These are phyloP conservation scores for Sclerotinia borealis DNA, from an alignment of 2,329 filamentous ascomycete genomes.

Conservation along the genomic window DNA sequence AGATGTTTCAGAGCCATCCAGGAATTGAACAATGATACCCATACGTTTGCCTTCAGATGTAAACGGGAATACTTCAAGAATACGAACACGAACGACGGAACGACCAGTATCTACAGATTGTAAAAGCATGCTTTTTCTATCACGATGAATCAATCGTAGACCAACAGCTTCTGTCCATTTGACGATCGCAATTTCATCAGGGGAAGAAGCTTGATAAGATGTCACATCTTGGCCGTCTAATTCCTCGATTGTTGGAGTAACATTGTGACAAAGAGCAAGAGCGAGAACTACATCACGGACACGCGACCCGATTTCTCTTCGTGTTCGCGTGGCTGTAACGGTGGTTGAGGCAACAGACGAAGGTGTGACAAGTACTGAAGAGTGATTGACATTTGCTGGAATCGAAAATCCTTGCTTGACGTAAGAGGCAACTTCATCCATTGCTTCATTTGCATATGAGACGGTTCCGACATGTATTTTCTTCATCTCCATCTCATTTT, in stretches of 20 bases:
- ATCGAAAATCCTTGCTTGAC: slow-evolving; percentile 75
- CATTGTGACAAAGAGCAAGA: slow-evolving; percentile 91
- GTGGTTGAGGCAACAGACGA: slow-evolving; percentile 59
- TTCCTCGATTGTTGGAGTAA: slow-evolving; percentile 85
- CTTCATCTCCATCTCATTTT: slow-evolving; percentile 98
- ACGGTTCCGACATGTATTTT: slow-evolving; percentile 98
- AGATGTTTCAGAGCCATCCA: slow-evolving; percentile 47
- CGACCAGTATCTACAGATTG: slow-evolving; percentile 69
- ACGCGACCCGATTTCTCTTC: slow-evolving; percentile 86
- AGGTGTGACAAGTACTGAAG: slow-evolving; percentile 61
- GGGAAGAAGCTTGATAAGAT: slow-evolving; percentile 93
- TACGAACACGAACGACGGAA: slow-evolving; percentile 74
- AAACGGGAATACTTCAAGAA: slow-evolving; percentile 93
- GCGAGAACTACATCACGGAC: slow-evolving; percentile 91
- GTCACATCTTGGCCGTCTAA: slow-evolving; percentile 70
- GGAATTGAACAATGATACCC: slow-evolving; percentile 91
- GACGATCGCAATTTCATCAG: slow-evolving; percentile 97
- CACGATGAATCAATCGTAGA: slow-evolving; percentile 74
- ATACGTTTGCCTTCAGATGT: slow-evolving; percentile 97
- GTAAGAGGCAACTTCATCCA: slow-evolving; percentile 91
- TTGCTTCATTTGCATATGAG: slow-evolving; percentile 95
- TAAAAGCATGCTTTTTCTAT: slow-evolving; percentile 78
- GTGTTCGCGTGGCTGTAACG: slow-evolving; percentile 67
- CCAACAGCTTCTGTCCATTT: slow-evolving; percentile 92
- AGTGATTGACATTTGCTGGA: slow-evolving; percentile 40